Base-by-base conservation (phyloP, 2,329 filamentous ascomycete species). In the Penicillium capsulatum region DNA sequence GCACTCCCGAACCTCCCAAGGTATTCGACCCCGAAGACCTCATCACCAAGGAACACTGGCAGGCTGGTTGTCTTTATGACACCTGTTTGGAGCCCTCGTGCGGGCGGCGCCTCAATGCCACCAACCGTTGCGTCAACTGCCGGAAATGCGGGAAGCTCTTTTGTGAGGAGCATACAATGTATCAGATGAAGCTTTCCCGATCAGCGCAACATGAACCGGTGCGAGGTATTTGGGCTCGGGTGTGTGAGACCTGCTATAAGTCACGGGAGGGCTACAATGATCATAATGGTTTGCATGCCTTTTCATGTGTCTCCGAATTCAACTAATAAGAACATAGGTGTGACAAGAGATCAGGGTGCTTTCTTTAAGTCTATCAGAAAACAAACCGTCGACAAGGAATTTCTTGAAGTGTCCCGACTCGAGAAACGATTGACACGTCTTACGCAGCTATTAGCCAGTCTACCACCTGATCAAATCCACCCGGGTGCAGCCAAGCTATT, bases 181-280 rank as follows among this genome's bases (percentile, higher is more conserved):
- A 97, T 60, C 91, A 98, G 70, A 97, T 97, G 86, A 96, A 94
- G 71, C 74, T 98, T 8, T 95, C 90, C 7, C 76, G 90, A 38
- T 84, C 89, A 19, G 92, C 92, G 3, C 78, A 83, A 42, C 88
- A 96, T 65, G 92, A 98, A 49, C 91, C 92, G 0, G 80, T 92
- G 1, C 75, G 91, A 46, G 92, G 92, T 6, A 79, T 87, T 53
- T 98, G 92, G 92, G 94, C 87, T 54, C 73, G 92, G 36, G 91
- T 97, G 2, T 98, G 92, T 61, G 92, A 98, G 70, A 97, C 92
- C n/a, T 98, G 92, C 68, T 98, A 92, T 70, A 97, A 96, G 69
- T 95, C 89, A 36, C 79, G 92, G 55, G 87, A 90, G 17, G 92
- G 92, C 3, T 98, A 98, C 66, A 95, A 94, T 60, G 90, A 98